Evolutionary conservation across 306 rosid genomes (phyloP).

Genomic region (Luffa acutangula): DNA sequence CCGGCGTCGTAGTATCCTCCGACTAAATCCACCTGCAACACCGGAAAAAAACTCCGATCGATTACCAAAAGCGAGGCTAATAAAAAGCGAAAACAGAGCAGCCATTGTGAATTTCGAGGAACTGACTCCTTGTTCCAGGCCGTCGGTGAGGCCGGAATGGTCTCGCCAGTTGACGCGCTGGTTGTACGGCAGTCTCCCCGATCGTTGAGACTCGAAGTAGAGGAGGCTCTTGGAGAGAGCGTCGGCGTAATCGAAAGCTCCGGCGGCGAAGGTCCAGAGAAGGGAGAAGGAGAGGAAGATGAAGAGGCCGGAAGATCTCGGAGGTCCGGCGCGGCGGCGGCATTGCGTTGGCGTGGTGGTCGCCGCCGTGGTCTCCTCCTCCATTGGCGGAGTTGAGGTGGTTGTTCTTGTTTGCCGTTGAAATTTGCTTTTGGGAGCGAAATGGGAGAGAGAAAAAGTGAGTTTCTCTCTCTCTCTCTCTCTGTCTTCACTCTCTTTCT

Average conservation of each 20-base stretch:
- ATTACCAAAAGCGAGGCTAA: background rate
- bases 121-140: conserved; percentile 79
- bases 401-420: background rate
- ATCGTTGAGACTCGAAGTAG: conserved; percentile 91
- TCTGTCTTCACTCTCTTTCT: conserved; percentile 3
- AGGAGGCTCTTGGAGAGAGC: conserved; percentile 85
- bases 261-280: conserved; percentile 11
- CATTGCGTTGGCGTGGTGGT: background rate
- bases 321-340: background rate
- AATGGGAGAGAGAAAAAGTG: background rate
- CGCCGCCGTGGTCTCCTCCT: background rate
- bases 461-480: background rate
- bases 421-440: background rate
- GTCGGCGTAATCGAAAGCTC: conserved; percentile 53
- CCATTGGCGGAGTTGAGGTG: background rate
- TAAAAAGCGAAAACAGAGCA: background rate
- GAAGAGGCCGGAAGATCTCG: conserved; percentile 11
- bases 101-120: background rate
- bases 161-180: conserved; percentile 90
- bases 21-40: conserved; percentile 71
- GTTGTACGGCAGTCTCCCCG: conserved; percentile 83
- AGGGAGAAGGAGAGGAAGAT: conserved; percentile 20
- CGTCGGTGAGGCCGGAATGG: conserved; percentile 97
- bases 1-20: conserved; percentile 99
- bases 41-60: background rate